phyloP scores from a whole-genome alignment of 2,329 filamentous ascomycete species.

The Exutisphaerella laricina region DNA sequence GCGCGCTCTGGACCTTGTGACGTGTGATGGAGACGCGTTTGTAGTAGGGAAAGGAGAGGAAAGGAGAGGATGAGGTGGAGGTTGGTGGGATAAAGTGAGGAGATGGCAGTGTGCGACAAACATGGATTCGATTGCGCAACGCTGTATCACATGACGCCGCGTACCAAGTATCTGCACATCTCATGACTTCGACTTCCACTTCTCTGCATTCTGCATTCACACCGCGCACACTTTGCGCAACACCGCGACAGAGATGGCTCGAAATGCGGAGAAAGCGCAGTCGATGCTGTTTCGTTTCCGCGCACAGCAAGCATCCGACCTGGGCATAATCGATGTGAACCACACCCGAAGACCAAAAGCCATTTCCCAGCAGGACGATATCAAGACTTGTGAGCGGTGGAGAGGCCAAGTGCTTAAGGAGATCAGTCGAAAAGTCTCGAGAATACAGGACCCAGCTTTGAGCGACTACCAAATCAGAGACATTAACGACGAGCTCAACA shows the following conservation, averaged over 20 bases:
- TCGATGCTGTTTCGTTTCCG: conserved; percentile 99
- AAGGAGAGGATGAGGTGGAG: no score
- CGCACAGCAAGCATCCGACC: conserved; percentile 90
- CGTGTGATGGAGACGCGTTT: no score
- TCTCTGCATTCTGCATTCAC: no score
- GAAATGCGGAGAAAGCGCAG: conserved; percentile 97
- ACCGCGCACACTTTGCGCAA: conserved; percentile 4
- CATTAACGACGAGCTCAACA: conserved; percentile 99
- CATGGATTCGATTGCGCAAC: no score
- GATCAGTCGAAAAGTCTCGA: conserved; percentile 91
- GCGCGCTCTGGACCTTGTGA: no score
- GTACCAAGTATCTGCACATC: no score
- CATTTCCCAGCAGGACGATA: conserved; percentile 78
- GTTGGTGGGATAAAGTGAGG: no score
- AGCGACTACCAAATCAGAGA: conserved; percentile 97
- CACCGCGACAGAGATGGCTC: conserved; percentile 55
- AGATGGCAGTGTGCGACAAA: no score
- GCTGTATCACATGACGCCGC: no score
- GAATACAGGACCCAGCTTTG: conserved; percentile 87
- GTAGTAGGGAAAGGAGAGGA: no score
- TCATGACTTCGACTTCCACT: no score
- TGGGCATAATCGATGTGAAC: conserved; percentile 91
- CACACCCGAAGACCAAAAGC: conserved; percentile 84
- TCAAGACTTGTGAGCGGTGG: conserved; percentile 94
- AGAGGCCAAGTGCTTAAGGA: conserved; percentile 95